Evolutionary conservation across 805 yeast genomes (phyloP).

Genomic region (Yarrowia osloensis): DNA sequence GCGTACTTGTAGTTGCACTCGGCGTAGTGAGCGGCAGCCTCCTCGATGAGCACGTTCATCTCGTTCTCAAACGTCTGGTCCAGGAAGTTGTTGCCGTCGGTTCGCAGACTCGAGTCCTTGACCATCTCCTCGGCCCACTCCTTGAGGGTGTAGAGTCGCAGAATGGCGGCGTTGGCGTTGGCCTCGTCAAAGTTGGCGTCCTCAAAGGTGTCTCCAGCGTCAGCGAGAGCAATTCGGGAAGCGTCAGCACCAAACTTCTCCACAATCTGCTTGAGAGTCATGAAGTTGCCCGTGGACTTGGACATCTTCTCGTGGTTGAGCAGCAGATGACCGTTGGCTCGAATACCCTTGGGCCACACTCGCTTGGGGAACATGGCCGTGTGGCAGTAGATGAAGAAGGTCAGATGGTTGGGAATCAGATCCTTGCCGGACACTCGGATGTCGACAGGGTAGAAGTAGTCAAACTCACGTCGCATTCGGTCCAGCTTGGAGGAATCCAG

Average conservation of each 20-base stretch:
- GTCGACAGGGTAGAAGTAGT: constrained; percentile 94
- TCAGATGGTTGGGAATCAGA: constrained; percentile 94
- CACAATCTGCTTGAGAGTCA: constrained; percentile 82
- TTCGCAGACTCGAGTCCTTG: constrained; percentile 56
- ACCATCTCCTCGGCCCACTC: constrained; percentile 91
- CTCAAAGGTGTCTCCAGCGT: constrained; percentile 96
- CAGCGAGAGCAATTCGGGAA: constrained; percentile 94
- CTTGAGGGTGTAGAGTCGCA: constrained; percentile 85
- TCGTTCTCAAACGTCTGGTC: constrained; percentile 92
- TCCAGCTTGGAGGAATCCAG: constrained; percentile 70
- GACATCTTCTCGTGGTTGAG: constrained; percentile 98
- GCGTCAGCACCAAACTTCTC: constrained; percentile 97
- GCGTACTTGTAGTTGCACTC: constrained; percentile 83
- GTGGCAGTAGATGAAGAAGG: constrained; percentile 91
- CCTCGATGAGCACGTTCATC: constrained; percentile 77
- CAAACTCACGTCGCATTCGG: constrained; percentile 87
- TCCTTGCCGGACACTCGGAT: constrained; percentile 93
- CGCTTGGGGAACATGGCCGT: constrained; percentile 88
- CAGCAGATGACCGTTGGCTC: constrained; percentile 94
- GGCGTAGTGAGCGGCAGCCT: constrained; percentile 69
- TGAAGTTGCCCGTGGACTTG: constrained; percentile 94
- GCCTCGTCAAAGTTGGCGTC: constrained; percentile 98
- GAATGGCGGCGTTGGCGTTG: constrained; percentile 95
- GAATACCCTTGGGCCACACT: constrained; percentile 91
- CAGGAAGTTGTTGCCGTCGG: constrained; percentile 63